Conservation (phyloP, 768 basidiomycete species). For the Bullera alba region DNA sequence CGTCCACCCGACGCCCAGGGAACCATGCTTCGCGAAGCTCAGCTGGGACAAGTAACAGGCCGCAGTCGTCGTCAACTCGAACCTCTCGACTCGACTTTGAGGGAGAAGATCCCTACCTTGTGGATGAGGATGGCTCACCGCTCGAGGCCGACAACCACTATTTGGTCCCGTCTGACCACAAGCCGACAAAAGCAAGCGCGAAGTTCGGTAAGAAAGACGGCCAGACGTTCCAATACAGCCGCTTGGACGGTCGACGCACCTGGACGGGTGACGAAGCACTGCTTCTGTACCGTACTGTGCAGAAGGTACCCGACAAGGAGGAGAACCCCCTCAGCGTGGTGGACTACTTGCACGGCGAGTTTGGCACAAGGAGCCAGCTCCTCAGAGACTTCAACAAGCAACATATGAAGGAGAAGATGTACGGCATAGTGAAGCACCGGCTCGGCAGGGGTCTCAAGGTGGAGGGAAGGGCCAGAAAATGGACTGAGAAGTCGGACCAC, state of each 20-base stretch:
- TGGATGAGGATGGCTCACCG: conserved; percentile 21
- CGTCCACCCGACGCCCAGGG: not conserved
- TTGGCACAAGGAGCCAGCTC: conserved; percentile 5
- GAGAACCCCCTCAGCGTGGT: conserved; percentile 26
- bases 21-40: not conserved
- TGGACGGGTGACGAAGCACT: conserved; percentile 30
- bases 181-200: conserved; percentile 1
- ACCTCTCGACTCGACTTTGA: not conserved
- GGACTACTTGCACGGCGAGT: conserved; percentile 28
- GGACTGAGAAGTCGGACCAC: not conserved
- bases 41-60: not conserved
- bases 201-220: conserved; percentile 16
- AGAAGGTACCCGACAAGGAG: conserved; percentile 27
- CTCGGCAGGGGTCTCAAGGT: conserved; percentile 12
- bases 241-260: conserved; percentile 16
- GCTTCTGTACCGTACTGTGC: conserved; percentile 34
- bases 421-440: conserved; percentile 16
- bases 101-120: conserved; percentile 17
- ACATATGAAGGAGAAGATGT: conserved; percentile 42
- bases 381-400: conserved; percentile 27
- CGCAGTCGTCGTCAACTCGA: not conserved
- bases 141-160: conserved; percentile 16
- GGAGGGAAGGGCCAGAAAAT: conserved; percentile 17
- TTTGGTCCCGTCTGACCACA: conserved; percentile 8
- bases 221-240: conserved; percentile 13